Evolutionary conservation across 495 filamentous ascomycete species (phyloP).

Genomic region (Penicillium verhagenii): DNA sequence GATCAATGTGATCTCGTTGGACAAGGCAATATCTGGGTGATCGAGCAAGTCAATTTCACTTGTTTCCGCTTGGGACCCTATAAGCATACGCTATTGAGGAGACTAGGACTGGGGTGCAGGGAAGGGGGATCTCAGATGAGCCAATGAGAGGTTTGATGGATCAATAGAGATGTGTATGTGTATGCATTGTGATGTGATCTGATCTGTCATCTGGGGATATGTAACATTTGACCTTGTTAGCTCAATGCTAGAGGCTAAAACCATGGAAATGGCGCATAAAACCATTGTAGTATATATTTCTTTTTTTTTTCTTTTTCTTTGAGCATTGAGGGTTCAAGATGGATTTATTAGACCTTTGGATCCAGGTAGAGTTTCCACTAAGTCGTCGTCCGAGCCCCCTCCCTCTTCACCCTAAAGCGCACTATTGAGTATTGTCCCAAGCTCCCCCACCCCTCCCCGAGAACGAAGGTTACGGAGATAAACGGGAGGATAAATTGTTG

Average conservation of each 20-base stretch:
- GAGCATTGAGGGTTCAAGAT: background rate
- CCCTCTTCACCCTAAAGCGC: background rate
- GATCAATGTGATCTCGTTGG: background rate
- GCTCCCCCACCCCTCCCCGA: too few species aligned
- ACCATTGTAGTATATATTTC: background rate
- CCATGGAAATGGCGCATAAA: background rate
- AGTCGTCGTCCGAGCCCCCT: background rate
- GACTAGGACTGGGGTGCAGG: background rate
- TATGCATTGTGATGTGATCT: background rate
- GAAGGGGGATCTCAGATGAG: background rate
- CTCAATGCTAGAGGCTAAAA: background rate
- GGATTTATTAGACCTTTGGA: background rate
- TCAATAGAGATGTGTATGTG: background rate
- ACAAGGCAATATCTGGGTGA: too few species aligned
- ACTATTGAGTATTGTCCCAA: background rate
- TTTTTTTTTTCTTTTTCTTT: background rate
- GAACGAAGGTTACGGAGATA: background rate
- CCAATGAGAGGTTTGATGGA: background rate
- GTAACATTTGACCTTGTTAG: background rate
- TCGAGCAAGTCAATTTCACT: too few species aligned
- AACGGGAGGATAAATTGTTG: background rate
- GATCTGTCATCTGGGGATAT: background rate
- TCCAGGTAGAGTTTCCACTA: background rate
- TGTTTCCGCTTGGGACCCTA: background rate
- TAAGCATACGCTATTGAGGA: conserved; percentile 2